Conservation (phyloP, 2,329 filamentous ascomycete species). For the Colletotrichum sp. region DNA sequence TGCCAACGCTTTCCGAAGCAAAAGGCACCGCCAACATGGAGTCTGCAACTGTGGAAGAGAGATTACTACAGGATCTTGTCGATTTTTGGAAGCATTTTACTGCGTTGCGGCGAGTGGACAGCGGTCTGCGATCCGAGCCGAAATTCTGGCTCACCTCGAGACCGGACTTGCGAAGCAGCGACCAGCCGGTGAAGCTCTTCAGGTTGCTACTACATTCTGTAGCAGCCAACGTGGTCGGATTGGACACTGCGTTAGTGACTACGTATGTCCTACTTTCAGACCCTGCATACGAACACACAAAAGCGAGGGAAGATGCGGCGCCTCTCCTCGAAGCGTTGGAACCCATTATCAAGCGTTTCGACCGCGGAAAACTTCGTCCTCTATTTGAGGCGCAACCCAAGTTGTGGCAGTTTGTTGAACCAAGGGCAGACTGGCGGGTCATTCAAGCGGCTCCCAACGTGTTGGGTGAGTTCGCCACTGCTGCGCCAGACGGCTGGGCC, state of each 20-base stretch:
- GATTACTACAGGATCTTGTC: conserved; percentile 31
- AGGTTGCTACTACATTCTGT: neutral
- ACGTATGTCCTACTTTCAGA: conserved; percentile 20
- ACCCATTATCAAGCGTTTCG: conserved; percentile 15
- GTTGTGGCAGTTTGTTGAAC: conserved; percentile 14
- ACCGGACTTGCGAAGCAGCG: conserved; percentile 27
- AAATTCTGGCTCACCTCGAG: conserved; percentile 35
- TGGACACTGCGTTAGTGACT: conserved; percentile 9
- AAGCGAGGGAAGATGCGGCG: neutral
- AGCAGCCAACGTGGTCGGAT: neutral
- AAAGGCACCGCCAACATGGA: neutral
- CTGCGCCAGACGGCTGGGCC: neutral
- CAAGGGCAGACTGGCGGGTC: conserved; percentile 12
- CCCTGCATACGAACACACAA: neutral
- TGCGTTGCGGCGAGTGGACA: conserved; percentile 32
- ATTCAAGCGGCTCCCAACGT: neutral
- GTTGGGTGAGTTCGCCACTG: neutral
- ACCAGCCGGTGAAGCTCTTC: conserved; percentile 1
- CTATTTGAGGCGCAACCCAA: conserved; percentile 3
- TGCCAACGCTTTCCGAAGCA: neutral
- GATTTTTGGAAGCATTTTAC: conserved; percentile 42
- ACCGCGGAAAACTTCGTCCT: neutral
- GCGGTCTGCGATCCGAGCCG: neutral
- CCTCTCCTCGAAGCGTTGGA: conserved; percentile 3
- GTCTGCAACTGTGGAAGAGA: neutral